Evolutionary conservation across 306 rosid genomes (phyloP), one percentile per base, ranked within the genome.

Genomic region (Hippophae rhamnoides): DNA sequence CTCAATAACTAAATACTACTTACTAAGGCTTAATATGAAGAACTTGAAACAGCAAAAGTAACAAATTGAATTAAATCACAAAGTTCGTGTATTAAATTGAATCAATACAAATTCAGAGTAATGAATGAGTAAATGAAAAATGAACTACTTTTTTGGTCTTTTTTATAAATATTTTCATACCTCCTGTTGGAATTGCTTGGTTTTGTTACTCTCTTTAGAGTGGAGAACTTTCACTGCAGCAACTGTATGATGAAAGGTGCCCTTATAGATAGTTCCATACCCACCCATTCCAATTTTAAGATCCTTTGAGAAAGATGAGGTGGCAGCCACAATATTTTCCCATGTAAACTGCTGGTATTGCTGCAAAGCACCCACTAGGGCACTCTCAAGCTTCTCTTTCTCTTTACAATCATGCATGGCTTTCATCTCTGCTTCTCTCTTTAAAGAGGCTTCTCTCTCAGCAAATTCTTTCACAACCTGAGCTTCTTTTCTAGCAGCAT

Each of bases 161-260:
- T 48, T 14, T 44, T 61, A 13, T 13, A 57, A 47, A 47, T 58
- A 56, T 7, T 67, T 61, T 9, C 67, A 57, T 84, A 92, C 99
- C 97, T 88, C 99, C 48, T 80, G 94, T 61, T 71, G 89, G 76
- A 93, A 82, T 74, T 88, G 97, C 72, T 67, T 80, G 67, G 27
- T 80, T 54, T 77, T 59, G 61, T 60, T 74, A 74, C 54, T 75
- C 57, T 74, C 95, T 53, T 64, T 61, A 52, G 95, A 69, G 66
- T 72, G 83, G 41, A 86, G 93, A 79, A 84, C 86, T 82, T 93
- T 93, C 57, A 88, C 99, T n/a, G 94, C 99, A 42, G 78, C 95
- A 68, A 81, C 75, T 66, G 97, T 88, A 62, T 93, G 88, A 79
- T 83, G 80, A 81, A 93, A 75, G 71, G n/a, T 82, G 74, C 99